phyloP scores from a whole-genome alignment of 225 moss, liverwort and hornwort species.

The Asterella californica region DNA sequence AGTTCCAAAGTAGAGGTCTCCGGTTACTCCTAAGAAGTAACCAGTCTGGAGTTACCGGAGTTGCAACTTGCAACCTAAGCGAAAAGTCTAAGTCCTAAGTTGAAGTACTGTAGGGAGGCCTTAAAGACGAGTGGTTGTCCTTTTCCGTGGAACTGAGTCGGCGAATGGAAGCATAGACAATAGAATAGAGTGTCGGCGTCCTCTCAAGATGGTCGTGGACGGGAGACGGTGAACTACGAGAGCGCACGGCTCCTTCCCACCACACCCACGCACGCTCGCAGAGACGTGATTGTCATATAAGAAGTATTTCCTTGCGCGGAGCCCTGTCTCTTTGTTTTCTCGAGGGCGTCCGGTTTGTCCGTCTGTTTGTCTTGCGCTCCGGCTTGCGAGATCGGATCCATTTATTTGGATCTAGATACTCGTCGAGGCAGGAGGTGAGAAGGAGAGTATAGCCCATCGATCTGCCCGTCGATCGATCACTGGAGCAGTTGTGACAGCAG shows the following conservation, averaged over 20 bases:
- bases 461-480: background rate
- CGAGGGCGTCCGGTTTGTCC: background rate
- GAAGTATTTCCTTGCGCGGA: background rate
- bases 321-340: background rate
- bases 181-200: background rate
- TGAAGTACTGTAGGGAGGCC: too few relatives aligned
- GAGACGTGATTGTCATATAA: conserved; percentile 11
- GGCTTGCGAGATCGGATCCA: conserved; percentile 14
- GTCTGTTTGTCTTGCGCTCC: background rate
- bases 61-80: too few relatives aligned
- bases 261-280: background rate
- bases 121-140: too few relatives aligned
- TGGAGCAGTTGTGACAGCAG: background rate
- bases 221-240: background rate
- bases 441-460: background rate
- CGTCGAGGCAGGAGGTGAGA: background rate
- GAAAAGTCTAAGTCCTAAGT: too few relatives aligned
- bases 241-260: background rate
- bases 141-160: too few relatives aligned
- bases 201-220: background rate
- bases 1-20: too few relatives aligned
- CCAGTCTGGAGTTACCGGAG: too few relatives aligned
- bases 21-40: too few relatives aligned
- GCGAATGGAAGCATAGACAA: too few relatives aligned
- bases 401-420: conserved; percentile 7